Evolutionary conservation across 2,329 filamentous ascomycete genomes (phyloP), one percentile per base, ranked within the genome.

Genomic region (Phaeosphaeria sp.): DNA sequence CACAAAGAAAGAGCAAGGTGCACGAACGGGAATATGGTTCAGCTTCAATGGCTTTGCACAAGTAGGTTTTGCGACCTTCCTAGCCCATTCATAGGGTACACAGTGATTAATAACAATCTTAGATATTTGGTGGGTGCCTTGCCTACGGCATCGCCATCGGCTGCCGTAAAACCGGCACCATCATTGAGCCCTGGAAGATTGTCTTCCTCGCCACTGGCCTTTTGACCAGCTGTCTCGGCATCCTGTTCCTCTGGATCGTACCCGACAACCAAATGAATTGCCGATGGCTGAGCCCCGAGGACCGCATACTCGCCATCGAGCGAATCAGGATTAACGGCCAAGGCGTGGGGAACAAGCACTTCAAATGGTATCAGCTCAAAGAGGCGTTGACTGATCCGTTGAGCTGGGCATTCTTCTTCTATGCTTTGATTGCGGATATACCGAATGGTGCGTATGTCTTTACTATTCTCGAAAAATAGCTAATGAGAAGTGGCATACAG

Each of bases 241-340:
- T 81, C 1, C 58, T 81, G 1, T 82, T 82, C 57, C 59, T 82
- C 1, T 82, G 77, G 64, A 66, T 76, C 5, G 74, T 83, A n/a
- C 86, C 86, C 0, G 86, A 88, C 65, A 87, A 81, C 61, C 86
- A 87, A 62, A 72, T 88, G 47, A 87, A 88, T 51, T 84, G 84
- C 17, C 79, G 83, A 2, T 88, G 84, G 82, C 66, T 95, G 23
- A 89, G 80, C 7, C 84, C 89, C 52, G 82, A 86, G 46, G 91
- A 94, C 63, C 86, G 87, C 13, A 72, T 87, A 0, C 81, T 92
- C 43, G 89, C 89, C 0, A 80, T 93, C 23, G 90, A 92, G 62
- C 83, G 91, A 0, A 85, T 94, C 6, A 83, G 90, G 0, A 82
- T 87, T 21, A 94, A 94, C 66, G 87, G 92, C 71, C 91, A 91